Percentiles rank a stretch among this genome's conserved stretches.
Conservation (phyloP, 495 filamentous ascomycete genomes). For the Tuber aestivum region DNA sequence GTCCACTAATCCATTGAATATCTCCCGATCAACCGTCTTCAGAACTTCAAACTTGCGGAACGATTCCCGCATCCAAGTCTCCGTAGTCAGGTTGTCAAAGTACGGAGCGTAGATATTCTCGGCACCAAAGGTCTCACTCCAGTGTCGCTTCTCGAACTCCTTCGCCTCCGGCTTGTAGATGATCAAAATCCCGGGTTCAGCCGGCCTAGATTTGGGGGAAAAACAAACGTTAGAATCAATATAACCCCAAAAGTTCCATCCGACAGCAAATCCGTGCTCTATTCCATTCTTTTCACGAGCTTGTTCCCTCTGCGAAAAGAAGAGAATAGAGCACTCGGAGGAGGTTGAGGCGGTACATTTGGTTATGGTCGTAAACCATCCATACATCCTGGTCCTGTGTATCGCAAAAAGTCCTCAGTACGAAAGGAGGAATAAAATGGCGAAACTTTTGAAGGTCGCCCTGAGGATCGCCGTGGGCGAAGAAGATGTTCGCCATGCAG, state of each 20-base stretch:
- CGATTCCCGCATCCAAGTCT: slow-evolving; percentile 29
- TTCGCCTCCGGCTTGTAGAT: slow-evolving; percentile 40
- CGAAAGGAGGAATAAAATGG: slow-evolving; percentile 39
- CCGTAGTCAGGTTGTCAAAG: slow-evolving; percentile 41
- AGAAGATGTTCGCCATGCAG: slow-evolving; percentile 39
- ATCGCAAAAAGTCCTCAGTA: slow-evolving; percentile 40
- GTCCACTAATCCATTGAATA: slow-evolving; percentile 38
- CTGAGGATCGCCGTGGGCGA: slow-evolving; percentile 39
- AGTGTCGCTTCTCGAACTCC: slow-evolving; percentile 39
- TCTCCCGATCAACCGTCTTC: slow-evolving; percentile 39
- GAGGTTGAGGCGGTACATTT: slow-evolving; percentile 41
- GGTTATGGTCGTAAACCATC: slow-evolving; percentile 39
- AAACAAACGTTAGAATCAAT: slow-evolving; percentile 14
- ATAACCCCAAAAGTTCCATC: neutral
- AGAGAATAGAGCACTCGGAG: slow-evolving; percentile 25
- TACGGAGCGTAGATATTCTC: slow-evolving; percentile 40
- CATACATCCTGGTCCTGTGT: slow-evolving; percentile 37
- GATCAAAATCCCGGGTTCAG: slow-evolving; percentile 37
- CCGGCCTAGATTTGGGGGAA: slow-evolving; percentile 18
- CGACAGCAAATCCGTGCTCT: neutral
- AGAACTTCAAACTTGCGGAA: slow-evolving; percentile 39
- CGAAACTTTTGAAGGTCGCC: slow-evolving; percentile 38
- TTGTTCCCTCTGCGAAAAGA: neutral
- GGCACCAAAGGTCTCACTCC: slow-evolving; percentile 41
- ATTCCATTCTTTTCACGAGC: slow-evolving; percentile 4